Evolutionary conservation across 2,329 filamentous ascomycete genomes (phyloP).

Genomic region (Arthrobotrys iridis): DNA sequence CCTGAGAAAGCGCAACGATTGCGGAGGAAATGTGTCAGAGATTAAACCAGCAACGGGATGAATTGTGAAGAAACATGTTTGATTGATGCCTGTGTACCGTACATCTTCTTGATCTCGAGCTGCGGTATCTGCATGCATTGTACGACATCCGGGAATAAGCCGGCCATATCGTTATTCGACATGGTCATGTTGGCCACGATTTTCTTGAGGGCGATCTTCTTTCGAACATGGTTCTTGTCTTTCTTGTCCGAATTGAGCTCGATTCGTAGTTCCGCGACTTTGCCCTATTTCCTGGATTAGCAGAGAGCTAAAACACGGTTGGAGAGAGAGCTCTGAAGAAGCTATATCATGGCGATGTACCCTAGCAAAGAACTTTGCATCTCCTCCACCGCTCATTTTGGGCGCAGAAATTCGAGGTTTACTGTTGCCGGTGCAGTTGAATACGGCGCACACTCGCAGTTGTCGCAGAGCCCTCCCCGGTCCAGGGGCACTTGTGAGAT

Average conservation of each 20-base stretch:
- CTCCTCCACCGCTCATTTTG: constrained; percentile 72
- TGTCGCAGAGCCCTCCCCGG: constrained; percentile 3
- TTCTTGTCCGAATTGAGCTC: constrained; percentile 97
- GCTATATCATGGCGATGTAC: constrained; percentile 66
- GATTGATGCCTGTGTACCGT: constrained; percentile 55
- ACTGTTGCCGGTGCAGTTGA: constrained; percentile 12
- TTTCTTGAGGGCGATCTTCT: constrained; percentile 99
- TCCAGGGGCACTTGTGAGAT: constrained; percentile 25
- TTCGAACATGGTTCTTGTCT: constrained; percentile 92
- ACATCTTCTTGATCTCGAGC: constrained; percentile 99
- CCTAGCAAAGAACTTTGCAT: constrained; percentile 99
- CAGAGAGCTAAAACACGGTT: constrained; percentile 60
- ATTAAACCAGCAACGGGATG: background rate
- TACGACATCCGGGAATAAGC: constrained; percentile 93
- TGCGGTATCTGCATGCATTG: constrained; percentile 93
- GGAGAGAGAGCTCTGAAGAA: background rate
- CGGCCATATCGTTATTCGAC: constrained; percentile 99
- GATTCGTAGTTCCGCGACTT: constrained; percentile 94
- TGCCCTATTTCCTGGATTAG: constrained; percentile 82
- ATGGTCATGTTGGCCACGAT: constrained; percentile 99
- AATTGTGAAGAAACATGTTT: background rate
- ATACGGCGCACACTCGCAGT: background rate
- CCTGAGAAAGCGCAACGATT: constrained; percentile 70
- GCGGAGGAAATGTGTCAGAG: background rate
- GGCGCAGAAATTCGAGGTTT: background rate